A percentile compares a stretch with the other conserved stretches of the same genome.
Conservation (phyloP, 768 basidiomycete genomes). For the Cystofilobasidium capitatum region DNA sequence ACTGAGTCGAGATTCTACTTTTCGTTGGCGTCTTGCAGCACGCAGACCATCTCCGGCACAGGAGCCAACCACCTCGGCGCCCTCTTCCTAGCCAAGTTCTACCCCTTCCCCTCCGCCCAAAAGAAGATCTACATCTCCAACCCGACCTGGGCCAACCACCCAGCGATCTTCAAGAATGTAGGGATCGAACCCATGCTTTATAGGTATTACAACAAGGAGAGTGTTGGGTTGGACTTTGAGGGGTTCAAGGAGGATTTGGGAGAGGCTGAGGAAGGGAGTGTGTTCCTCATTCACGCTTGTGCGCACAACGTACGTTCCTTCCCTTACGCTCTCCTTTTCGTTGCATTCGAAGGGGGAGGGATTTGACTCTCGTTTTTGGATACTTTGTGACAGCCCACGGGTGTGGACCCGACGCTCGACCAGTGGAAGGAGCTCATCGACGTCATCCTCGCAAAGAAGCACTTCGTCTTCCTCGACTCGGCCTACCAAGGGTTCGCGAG, state of each 20-base stretch:
- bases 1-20: not conserved
- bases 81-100: constrained; percentile 74
- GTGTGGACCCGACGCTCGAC: constrained; percentile 79
- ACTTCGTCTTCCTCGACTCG: constrained; percentile 88
- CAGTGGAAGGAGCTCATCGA: constrained; percentile 76
- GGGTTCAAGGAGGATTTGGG: constrained; percentile 53
- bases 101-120: constrained; percentile 49
- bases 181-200: constrained; percentile 78
- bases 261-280: constrained; percentile 61
- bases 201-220: constrained; percentile 86
- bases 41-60: constrained; percentile 91
- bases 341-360: not conserved
- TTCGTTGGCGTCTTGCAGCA: constrained; percentile 42
- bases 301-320: constrained; percentile 62
- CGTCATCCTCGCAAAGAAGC: constrained; percentile 58
- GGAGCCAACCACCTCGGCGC: constrained; percentile 91
- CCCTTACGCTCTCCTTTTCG: not conserved
- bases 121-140: constrained; percentile 75
- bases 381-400: constrained; percentile 53
- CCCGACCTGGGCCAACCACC: constrained; percentile 93
- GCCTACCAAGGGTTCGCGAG: constrained; percentile 89
- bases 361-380: not conserved
- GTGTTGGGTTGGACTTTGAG: constrained; percentile 71
- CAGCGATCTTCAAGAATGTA: constrained; percentile 80
- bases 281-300: constrained; percentile 85